Conservation (phyloP, 306 rosid species). For the Pachyrhizus erosus region DNA sequence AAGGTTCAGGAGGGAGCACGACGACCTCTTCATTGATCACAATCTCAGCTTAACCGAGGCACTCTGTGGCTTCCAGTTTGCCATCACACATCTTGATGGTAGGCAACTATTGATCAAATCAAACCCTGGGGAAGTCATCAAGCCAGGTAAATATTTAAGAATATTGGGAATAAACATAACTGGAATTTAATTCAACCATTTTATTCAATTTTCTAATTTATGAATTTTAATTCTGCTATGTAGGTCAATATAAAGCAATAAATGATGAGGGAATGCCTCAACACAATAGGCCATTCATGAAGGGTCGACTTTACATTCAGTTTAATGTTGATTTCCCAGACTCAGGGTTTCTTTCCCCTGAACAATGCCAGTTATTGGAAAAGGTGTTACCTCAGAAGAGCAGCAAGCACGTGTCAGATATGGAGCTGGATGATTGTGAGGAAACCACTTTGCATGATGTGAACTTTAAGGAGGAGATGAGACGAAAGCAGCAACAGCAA, state of each 20-base stretch:
- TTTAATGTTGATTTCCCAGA: slow-evolving; percentile 71
- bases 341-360: slow-evolving; percentile 56
- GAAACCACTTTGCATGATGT: slow-evolving; percentile 76
- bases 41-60: slow-evolving; percentile 70
- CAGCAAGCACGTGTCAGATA: slow-evolving; percentile 52
- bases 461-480: slow-evolving; percentile 64
- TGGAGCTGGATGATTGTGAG: slow-evolving; percentile 73
- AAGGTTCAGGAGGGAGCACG: slow-evolving; percentile 59
- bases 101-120: slow-evolving; percentile 83
- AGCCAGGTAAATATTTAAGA: slow-evolving; percentile 66
- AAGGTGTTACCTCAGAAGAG: slow-evolving; percentile 50
- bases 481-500: slow-evolving; percentile 61
- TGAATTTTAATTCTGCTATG: background rate
- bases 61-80: slow-evolving; percentile 82
- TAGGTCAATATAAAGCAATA: slow-evolving; percentile 71
- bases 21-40: slow-evolving; percentile 70
- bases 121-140: slow-evolving; percentile 80
- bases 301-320: slow-evolving; percentile 65
- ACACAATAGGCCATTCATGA: slow-evolving; percentile 66
- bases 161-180: background rate
- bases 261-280: slow-evolving; percentile 87
- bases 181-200: slow-evolving; percentile 7
- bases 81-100: slow-evolving; percentile 78
- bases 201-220: background rate
- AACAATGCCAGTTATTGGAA: slow-evolving; percentile 56